phyloP scores from a whole-genome alignment of 164 flowering plant species.

The Vitis riparia region DNA sequence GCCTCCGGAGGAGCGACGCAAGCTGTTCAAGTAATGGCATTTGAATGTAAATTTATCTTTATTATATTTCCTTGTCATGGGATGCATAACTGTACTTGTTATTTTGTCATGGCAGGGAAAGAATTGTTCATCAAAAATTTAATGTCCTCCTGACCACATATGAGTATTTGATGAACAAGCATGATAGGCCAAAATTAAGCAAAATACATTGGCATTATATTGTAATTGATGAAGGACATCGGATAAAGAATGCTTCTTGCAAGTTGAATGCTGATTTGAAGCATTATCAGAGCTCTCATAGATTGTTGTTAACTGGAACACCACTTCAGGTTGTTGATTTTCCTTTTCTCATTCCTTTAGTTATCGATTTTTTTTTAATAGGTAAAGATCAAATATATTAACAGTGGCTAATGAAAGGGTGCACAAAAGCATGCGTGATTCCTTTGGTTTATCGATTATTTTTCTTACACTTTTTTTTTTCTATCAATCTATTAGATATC shows the following conservation, averaged over 20 bases:
- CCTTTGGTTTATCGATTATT: not conserved
- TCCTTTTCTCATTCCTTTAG: not conserved
- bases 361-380: too few species aligned
- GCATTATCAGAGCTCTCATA: constrained; percentile 87
- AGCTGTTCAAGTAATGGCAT: constrained; percentile 71
- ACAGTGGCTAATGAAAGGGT: too few species aligned
- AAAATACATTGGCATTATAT: constrained; percentile 94
- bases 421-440: too few species aligned
- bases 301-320: constrained; percentile 94
- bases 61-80: not conserved
- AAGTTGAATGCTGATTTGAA: constrained; percentile 95
- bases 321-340: constrained; percentile 73
- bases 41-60: not conserved
- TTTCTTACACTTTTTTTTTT: not conserved
- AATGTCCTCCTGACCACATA: constrained; percentile 96
- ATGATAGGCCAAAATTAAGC: constrained; percentile 92
- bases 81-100: not conserved
- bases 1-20: constrained; percentile 93
- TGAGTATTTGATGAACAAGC: constrained; percentile 97
- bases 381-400: too few species aligned
- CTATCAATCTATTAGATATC: not conserved
- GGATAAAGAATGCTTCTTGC: constrained; percentile 97
- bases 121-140: constrained; percentile 88
- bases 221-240: constrained; percentile 98
- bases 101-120: constrained; percentile 63